Conservation (phyloP, 305 asterid species). For the Solanum chacoense region DNA sequence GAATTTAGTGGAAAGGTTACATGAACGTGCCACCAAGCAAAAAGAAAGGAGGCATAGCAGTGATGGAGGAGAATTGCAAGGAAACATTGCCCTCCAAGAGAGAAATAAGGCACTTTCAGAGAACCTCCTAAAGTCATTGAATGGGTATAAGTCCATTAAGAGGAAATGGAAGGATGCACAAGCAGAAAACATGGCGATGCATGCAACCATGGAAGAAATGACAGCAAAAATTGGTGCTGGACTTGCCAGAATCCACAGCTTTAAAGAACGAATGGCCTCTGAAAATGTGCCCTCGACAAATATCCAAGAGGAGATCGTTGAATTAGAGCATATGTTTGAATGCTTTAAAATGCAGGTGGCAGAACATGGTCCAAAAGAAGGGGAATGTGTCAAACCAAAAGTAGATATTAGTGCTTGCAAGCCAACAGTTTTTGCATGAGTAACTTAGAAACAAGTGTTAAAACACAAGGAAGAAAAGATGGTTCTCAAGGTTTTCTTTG, state of each 20-base stretch:
- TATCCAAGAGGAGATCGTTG: conserved; percentile 36
- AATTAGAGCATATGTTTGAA: conserved; percentile 47
- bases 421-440: conserved; percentile 38
- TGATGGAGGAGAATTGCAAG: conserved; percentile 20
- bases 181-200: conserved; percentile 42
- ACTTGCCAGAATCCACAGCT: conserved; percentile 28
- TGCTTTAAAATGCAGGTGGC: conserved; percentile 26
- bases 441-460: not conserved
- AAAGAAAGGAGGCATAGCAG: conserved; percentile 9
- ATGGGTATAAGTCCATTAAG: conserved; percentile 53
- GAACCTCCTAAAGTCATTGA: conserved; percentile 41
- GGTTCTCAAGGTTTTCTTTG: not conserved
- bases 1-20: conserved; percentile 33
- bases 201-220: conserved; percentile 42
- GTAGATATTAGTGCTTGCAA: conserved; percentile 31
- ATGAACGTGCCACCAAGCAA: conserved; percentile 27
- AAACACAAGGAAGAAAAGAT: not conserved
- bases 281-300: conserved; percentile 14
- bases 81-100: conserved; percentile 38
- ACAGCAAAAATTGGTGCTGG: conserved; percentile 33
- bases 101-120: conserved; percentile 54
- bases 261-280: conserved; percentile 27
- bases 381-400: conserved; percentile 26
- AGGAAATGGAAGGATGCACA: conserved; percentile 41
- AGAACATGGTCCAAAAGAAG: conserved; percentile 29